These are phyloP conservation scores for Teunomyces atbi DNA, from an alignment of 805 yeast species.

Conservation along the genomic window DNA sequence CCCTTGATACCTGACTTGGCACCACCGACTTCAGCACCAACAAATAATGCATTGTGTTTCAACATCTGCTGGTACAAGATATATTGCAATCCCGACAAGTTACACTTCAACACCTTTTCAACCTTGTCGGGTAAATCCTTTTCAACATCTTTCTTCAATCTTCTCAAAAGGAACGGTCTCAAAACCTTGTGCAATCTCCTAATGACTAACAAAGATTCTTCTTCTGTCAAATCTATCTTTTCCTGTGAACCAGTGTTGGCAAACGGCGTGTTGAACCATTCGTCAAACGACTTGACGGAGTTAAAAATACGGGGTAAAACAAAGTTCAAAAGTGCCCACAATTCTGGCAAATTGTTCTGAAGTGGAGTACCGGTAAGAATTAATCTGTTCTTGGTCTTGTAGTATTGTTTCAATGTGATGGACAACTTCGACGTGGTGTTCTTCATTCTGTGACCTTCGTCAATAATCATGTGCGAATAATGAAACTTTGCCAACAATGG, in stretches of 20 bases:
- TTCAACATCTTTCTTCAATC: constrained; percentile 85
- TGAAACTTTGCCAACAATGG: constrained; percentile 64
- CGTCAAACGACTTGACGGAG: constrained; percentile 82
- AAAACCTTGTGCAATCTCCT: constrained; percentile 84
- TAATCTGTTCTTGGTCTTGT: constrained; percentile 72
- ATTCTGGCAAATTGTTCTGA: constrained; percentile 79
- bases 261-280: constrained; percentile 88
- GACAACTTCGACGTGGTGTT: constrained; percentile 75
- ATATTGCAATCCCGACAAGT: constrained; percentile 68
- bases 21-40: constrained; percentile 60
- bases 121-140: constrained; percentile 83
- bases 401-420: constrained; percentile 64
- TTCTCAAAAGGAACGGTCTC: constrained; percentile 79
- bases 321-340: constrained; percentile 81
- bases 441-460: constrained; percentile 90
- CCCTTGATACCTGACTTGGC: constrained; percentile 71
- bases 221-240: constrained; percentile 77
- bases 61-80: constrained; percentile 76
- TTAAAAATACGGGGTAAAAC: constrained; percentile 82
- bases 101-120: constrained; percentile 79
- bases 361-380: constrained; percentile 87
- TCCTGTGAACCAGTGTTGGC: constrained; percentile 84
- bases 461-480: constrained; percentile 87
- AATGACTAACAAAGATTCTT: constrained; percentile 77
- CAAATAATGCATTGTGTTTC: constrained; percentile 65